Base-by-base conservation (phyloP, 148 eudicot genomes). In the Persicaria tinctoria region DNA sequence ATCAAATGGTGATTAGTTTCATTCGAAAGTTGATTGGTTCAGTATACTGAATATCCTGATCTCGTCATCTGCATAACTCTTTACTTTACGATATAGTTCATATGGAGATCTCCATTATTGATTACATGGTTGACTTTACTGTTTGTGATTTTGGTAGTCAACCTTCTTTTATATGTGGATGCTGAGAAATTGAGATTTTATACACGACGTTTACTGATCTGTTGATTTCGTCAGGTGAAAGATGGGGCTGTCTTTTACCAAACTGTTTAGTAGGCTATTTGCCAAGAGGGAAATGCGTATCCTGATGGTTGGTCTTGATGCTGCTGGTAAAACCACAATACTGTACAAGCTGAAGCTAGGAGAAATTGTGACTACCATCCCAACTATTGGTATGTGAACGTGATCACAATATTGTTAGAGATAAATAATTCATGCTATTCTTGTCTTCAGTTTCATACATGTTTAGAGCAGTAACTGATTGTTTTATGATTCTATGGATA, bases 211-310 rank as follows among this genome's bases (percentile, higher is more conserved):
- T 54, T 6, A 59, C 38, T 59, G 64, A 18, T 20, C 1, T 18
- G 11, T 23, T 23, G 9, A 23, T 68, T 68, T 68, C 48, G 38
- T 12, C 72, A 44, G 72, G 72, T 7, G 4, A 41, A 68, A 68
- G n/a, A 68, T 68, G 72, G 72, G 72, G 72, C 72, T 68, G 18
- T 68, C 72, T 12, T 68, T 68, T 68, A 68, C 72, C 72, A 68
- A 68, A 68, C 50, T 68, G 18, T 68, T 68, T 47, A 68, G 72
- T n/a, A 41, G 72, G 72, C 18, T 68, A 14, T 68, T 68, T 14
- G 72, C 72, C 72, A 68, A 68, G 20, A 68, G 1, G 41, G 72
- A 68, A 44, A 68, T 44, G 72, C 72, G 72, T 8, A 68, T 68
- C 72, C 72, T 68, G n/a, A 68, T 68, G 72, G 72, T 68, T 13